phyloP scores from a whole-genome alignment of 495 filamentous ascomycete species.

The Tuber magnatum region DNA sequence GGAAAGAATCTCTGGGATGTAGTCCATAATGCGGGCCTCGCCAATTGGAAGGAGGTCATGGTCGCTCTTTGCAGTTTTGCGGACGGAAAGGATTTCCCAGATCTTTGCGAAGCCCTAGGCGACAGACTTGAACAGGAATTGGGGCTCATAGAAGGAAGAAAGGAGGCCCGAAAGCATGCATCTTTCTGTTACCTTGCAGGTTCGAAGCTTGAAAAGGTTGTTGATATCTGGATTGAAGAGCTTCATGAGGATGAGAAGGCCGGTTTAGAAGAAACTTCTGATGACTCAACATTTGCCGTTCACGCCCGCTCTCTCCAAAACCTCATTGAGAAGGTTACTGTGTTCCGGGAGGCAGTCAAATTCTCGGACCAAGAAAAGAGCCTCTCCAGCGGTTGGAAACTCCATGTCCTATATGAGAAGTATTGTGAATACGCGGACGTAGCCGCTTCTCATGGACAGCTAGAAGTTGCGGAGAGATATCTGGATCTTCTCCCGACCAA shows the following conservation, averaged over 20 bases:
- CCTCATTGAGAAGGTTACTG: constrained; percentile 96
- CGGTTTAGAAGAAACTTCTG: constrained; percentile 57
- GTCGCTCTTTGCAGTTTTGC: constrained; percentile 91
- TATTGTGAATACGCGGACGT: constrained; percentile 97
- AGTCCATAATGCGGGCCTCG: constrained; percentile 86
- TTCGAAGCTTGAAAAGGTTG: constrained; percentile 94
- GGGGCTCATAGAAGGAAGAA: constrained; percentile 45
- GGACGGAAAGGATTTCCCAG: constrained; percentile 79
- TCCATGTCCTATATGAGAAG: constrained; percentile 80
- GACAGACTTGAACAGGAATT: constrained; percentile 76
- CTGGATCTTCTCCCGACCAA: constrained; percentile 76
- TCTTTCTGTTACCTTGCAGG: constrained; percentile 93
- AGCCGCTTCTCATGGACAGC: constrained; percentile 78
- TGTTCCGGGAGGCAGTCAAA: constrained; percentile 90
- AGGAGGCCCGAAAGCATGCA: constrained; percentile 68
- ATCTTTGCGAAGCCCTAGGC: constrained; percentile 92
- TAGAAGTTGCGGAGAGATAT: constrained; percentile 82
- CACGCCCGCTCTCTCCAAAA: constrained; percentile 82
- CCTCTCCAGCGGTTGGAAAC: constrained; percentile 74
- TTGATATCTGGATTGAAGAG: constrained; percentile 85
- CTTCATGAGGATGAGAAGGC: constrained; percentile 72
- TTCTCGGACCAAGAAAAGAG: constrained; percentile 72
- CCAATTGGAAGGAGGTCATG: constrained; percentile 96
- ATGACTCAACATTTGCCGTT: constrained; percentile 79
- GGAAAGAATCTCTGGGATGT: constrained; percentile 98